Percentiles rank a stretch among this genome's conserved stretches.
These are phyloP conservation scores for Synchytrium microbalum DNA, from an alignment of 371 early-diverging fungal genomes.

Conservation along the genomic window DNA sequence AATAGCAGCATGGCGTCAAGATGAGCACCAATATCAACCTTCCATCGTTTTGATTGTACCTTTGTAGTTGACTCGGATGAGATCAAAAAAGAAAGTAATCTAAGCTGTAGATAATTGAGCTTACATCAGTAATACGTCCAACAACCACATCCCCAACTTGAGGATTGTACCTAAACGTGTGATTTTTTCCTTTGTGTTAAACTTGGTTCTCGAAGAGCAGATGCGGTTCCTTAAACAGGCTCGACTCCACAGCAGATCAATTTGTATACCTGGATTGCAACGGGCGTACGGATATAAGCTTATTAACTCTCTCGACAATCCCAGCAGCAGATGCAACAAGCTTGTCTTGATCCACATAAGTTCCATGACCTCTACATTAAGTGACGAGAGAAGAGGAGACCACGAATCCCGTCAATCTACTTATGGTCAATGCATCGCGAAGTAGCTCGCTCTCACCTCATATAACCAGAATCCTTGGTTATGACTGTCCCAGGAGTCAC, in stretches of 20 bases:
- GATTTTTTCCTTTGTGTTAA: background rate
- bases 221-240: background rate
- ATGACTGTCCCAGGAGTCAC: too few relatives aligned
- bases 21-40: slow-evolving; percentile 86
- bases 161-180: slow-evolving; percentile 74
- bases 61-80: slow-evolving; percentile 11
- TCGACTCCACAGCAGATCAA: background rate
- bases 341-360: slow-evolving; percentile 59
- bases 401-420: too few relatives aligned
- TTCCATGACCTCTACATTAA: slow-evolving; percentile 98
- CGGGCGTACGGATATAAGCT: slow-evolving; percentile 89
- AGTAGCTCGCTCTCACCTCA: too few relatives aligned
- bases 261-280: slow-evolving; percentile 67
- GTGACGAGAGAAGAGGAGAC: too few relatives aligned
- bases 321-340: slow-evolving; percentile 87
- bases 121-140: slow-evolving; percentile 88
- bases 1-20: slow-evolving; percentile 86
- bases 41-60: slow-evolving; percentile 90
- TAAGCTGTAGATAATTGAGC: background rate
- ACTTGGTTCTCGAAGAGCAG: slow-evolving; percentile 1
- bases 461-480: too few relatives aligned
- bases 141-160: slow-evolving; percentile 99
- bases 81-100: background rate
- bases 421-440: too few relatives aligned
- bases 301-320: slow-evolving; percentile 89